A percentile compares a stretch with the other conserved stretches of the same genome.
These are phyloP conservation scores for Modicella reniformis DNA, from an alignment of 371 early-diverging fungal genomes.

Conservation along the genomic window DNA sequence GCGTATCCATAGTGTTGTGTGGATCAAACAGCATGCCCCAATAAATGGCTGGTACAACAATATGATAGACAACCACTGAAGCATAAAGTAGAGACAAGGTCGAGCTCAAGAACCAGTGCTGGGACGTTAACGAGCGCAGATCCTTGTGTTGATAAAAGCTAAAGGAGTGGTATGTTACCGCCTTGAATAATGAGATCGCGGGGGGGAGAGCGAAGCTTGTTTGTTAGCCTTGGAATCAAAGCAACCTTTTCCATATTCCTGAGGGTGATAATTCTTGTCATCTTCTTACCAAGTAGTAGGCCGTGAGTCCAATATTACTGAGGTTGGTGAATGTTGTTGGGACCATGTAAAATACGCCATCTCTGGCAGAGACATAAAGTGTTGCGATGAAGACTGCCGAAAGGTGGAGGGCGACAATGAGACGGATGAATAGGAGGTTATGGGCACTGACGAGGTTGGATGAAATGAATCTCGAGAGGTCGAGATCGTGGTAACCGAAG, in stretches of 20 bases:
- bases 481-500: slow-evolving; percentile 34
- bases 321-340: slow-evolving; percentile 53
- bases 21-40: slow-evolving; percentile 53
- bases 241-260: too few relatives aligned
- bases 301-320: slow-evolving; percentile 51
- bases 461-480: slow-evolving; percentile 30
- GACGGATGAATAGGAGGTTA: slow-evolving; percentile 24
- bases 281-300: slow-evolving; percentile 47
- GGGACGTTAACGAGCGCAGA: slow-evolving; percentile 26
- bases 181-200: slow-evolving; percentile 8
- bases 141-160: slow-evolving; percentile 14
- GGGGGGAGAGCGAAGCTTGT: neutral
- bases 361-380: slow-evolving; percentile 49
- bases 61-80: slow-evolving; percentile 46
- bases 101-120: slow-evolving; percentile 50
- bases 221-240: neutral
- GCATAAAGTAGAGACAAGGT: slow-evolving; percentile 43
- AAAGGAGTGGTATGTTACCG: slow-evolving; percentile 44
- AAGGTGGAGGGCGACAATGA: slow-evolving; percentile 33
- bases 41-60: slow-evolving; percentile 51
- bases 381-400: slow-evolving; percentile 49
- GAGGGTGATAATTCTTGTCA: neutral
- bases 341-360: slow-evolving; percentile 51
- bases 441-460: slow-evolving; percentile 46
- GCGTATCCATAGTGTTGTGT: slow-evolving; percentile 49